Evolutionary conservation across 371 early-diverging fungal genomes (phyloP).

Genomic region (Mucor plumbeus): DNA sequence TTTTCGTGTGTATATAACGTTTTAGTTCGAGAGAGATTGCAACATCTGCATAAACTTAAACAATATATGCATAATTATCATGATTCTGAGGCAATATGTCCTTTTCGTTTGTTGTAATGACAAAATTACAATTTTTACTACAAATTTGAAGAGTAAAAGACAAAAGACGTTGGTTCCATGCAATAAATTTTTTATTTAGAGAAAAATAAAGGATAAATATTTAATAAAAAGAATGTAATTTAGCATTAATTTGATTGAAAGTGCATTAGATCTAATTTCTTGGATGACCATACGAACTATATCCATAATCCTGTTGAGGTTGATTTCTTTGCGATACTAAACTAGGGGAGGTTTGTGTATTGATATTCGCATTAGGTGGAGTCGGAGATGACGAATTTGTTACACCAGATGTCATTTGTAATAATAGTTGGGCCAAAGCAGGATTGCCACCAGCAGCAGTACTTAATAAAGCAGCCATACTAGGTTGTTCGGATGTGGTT

Average conservation of each 20-base stretch:
- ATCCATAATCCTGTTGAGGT: neutral
- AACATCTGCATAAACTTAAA: no score
- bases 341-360: neutral
- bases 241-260: neutral
- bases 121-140: no score
- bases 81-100: no score
- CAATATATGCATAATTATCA: no score
- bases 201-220: neutral
- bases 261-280: neutral
- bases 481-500: slow-evolving; percentile 15
- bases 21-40: no score
- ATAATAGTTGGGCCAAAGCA: slow-evolving; percentile 22
- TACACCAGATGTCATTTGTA: slow-evolving; percentile 16
- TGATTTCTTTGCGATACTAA: slow-evolving; percentile 1
- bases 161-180: neutral
- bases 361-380: neutral
- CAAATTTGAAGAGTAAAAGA: no score
- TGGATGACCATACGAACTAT: neutral
- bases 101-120: no score
- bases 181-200: neutral
- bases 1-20: neutral
- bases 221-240: neutral
- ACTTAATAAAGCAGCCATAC: slow-evolving; percentile 31
- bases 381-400: neutral
- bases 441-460: slow-evolving; percentile 32